Evolutionary conservation across 1,284 basidiomycete genomes (phyloP), one percentile per base, ranked within the genome.

Genomic region (Pseudomicrostroma phylloplanum): DNA sequence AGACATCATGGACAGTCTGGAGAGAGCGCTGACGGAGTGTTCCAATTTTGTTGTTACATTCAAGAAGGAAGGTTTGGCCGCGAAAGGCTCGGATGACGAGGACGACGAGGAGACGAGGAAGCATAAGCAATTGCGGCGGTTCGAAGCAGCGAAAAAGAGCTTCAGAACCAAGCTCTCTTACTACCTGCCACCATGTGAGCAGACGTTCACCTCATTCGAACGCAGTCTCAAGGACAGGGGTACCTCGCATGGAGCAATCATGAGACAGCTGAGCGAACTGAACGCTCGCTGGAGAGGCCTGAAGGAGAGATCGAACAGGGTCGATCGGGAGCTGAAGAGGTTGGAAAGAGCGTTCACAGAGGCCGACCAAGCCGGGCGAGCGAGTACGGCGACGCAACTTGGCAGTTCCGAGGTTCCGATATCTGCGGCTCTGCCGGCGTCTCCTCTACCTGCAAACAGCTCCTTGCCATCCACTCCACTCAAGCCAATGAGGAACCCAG

Each of bases 1-100:
- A 75, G 90, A 89, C 30, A 94, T 97, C 92, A 93, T 97, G 91
- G 86, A 87, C 30, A 91, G 90, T 73, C 80, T 97, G 67, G 90
- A 96, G 81, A 94, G 92, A 78, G 89, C 89, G 7, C 86, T 93
- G 54, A 87, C 87, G 68, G 85, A 89, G 70, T 91, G 89, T 81
- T 87, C 90, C 82, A 88, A 88, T 71, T 77, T 77, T 58, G 64
- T 76, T 48, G 43, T 55, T 13, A 62, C 69, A 26, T 61, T 68
- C 7, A 61, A 67, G 8, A 62, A 56, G 46, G 40, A 49, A 39
- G 2, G 58, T 58, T 21, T 40, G 6, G 23, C 46, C n/a, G 6
- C 11, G 13, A 21, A 56, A 12, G 42, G 30, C 21, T 12, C 21
- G 17, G 36, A 23, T 23, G 55, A 36, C n/a, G 59, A 65, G 15